Conservation (phyloP, 2,329 filamentous ascomycete genomes). For the Pseudogymnoascus sp. region DNA sequence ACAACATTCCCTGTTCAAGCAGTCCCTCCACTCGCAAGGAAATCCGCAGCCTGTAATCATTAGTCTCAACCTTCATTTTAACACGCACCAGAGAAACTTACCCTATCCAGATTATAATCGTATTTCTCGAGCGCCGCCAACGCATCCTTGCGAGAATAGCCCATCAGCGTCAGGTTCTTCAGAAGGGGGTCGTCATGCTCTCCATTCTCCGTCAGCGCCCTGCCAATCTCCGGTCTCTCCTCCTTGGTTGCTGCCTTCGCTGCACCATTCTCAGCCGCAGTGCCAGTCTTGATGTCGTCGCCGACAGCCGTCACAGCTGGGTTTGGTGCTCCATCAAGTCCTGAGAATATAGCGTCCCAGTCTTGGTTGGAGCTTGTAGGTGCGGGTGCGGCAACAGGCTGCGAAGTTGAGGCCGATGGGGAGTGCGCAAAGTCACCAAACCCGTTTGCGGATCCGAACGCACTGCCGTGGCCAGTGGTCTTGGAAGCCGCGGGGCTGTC, state of each 20-base stretch:
- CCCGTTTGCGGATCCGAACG: conserved; percentile 22
- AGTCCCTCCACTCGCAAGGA: conserved; percentile 24
- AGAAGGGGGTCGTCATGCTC: conserved; percentile 87
- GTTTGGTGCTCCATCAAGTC: conserved; percentile 51
- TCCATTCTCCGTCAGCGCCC: conserved; percentile 64
- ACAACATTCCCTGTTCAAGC: background rate
- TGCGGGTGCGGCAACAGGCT: conserved; percentile 28
- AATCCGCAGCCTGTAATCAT: conserved; percentile 28
- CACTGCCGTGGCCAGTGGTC: conserved; percentile 22
- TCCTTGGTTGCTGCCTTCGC: conserved; percentile 14
- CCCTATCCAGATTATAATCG: conserved; percentile 93
- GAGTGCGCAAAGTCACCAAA: conserved; percentile 44
- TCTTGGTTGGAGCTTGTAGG: conserved; percentile 53
- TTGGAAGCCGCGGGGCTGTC: conserved; percentile 48
- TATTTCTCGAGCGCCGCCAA: conserved; percentile 82
- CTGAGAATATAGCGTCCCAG: conserved; percentile 92
- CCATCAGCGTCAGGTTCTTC: conserved; percentile 85
- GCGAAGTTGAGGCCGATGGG: conserved; percentile 34
- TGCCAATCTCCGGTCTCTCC: conserved; percentile 45
- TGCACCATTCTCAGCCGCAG: conserved; percentile 14
- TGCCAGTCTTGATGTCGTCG: conserved; percentile 14
- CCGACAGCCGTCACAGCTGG: conserved; percentile 21
- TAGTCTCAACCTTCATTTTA: background rate
- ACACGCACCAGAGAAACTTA: conserved; percentile 39
- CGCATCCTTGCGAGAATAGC: conserved; percentile 68